Evolutionary conservation across 2,329 filamentous ascomycete genomes (phyloP), one percentile per base, ranked within the genome.

Genomic region (Neocucurbitaria cava): DNA sequence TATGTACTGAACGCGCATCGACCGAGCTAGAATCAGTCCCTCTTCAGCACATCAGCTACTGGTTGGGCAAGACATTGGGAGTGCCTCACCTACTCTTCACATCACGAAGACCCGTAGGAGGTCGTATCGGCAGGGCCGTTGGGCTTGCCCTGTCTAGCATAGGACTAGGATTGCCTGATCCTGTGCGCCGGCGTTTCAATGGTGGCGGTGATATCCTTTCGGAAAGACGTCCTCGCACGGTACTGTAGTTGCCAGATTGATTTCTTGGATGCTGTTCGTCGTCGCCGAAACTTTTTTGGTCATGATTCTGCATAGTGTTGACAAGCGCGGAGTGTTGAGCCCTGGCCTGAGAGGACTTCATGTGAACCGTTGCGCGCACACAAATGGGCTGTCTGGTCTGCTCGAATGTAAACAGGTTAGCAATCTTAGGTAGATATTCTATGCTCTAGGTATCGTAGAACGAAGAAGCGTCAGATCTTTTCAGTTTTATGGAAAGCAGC

Each of bases 121-220:
- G 28, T 35, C 23, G 38, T 13, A 28, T n/a, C 5, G 33, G 30
- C 18, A 30, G 11, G 20, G 13, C 42, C 21, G 24, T 40, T 10
- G 40, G 21, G 8, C 24, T 49, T 36, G 30, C 8, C 8, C 18
- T 5, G 3, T 46, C 21, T 35, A 3, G 3, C n/a, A 24, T 8
- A 15, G 46, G 17, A 30, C 8, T 18, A 15, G 24, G 15, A 15
- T 7, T 20, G 5, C 36, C 40, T 30, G 41, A 39, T 35, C 28
- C 43, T 30, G 46, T 52, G 20, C 64, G 60, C 41, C 59, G 60
- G 30, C 66, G 64, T 46, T 62, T 69, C 31, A 67, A 36, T 20
- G 62, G 68, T 3, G 66, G 68, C 21, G 68, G 68, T 33, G 68
- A 69, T 56, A 70, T 65, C 23, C 24, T 44, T 33, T 15, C n/a